These are phyloP conservation scores for Fusarium tupiense DNA, from an alignment of 2,329 filamentous ascomycete species.

Conservation along the genomic window DNA sequence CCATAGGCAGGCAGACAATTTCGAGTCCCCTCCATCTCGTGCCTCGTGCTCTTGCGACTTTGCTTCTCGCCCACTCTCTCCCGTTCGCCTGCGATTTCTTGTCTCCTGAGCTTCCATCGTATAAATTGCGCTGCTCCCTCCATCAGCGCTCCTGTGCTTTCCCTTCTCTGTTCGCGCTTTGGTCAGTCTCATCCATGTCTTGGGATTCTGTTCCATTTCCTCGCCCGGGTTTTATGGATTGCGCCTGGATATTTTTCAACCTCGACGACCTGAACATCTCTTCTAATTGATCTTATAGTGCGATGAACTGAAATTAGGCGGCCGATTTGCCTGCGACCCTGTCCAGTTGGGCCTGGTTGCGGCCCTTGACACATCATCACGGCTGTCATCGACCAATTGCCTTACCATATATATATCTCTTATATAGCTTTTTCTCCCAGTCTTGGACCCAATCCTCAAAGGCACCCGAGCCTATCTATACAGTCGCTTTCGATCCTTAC, in stretches of 20 bases:
- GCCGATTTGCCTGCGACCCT: constrained; percentile 47
- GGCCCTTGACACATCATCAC: constrained; percentile 40
- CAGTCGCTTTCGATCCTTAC: constrained; percentile 2
- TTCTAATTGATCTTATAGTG: constrained; percentile 38
- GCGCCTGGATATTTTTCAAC: constrained; percentile 7
- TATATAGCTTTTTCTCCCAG: neutral
- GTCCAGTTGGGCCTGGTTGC: constrained; percentile 46
- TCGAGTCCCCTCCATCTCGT: constrained; percentile 25
- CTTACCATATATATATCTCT: constrained; percentile 1
- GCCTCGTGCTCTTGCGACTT: constrained; percentile 24
- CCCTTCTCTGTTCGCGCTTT: constrained; percentile 20
- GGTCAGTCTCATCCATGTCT: constrained; percentile 34
- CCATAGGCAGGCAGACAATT: constrained; percentile 27
- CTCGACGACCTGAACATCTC: constrained; percentile 11
- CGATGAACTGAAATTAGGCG: constrained; percentile 50
- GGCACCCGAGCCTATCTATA: constrained; percentile 12
- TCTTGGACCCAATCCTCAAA: neutral
- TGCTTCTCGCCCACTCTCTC: constrained; percentile 39
- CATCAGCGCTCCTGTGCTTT: neutral
- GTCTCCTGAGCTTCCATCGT: constrained; percentile 8
- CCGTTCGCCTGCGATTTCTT: constrained; percentile 37
- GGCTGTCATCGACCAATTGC: constrained; percentile 24
- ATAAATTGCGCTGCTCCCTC: constrained; percentile 33
- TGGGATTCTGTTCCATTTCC: constrained; percentile 7
- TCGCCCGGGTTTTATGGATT: constrained; percentile 19